A percentile compares a stretch with the other conserved stretches of the same genome.
phyloP scores from a whole-genome alignment of 2,329 filamentous ascomycete genomes.

The Cryphonectria nitschkei region DNA sequence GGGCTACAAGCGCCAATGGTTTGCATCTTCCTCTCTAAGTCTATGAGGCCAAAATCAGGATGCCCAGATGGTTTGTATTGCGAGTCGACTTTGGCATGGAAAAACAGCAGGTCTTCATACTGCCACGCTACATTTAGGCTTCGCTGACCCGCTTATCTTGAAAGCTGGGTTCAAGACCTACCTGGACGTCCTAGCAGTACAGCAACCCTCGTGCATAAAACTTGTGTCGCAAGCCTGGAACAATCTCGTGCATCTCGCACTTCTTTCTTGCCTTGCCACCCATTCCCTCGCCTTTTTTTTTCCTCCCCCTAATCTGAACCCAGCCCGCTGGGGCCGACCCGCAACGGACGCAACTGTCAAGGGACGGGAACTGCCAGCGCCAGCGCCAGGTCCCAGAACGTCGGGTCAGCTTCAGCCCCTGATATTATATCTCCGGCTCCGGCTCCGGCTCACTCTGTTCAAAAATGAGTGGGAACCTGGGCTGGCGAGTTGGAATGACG shows the following conservation, averaged over 20 bases:
- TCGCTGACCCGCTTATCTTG: too few species aligned
- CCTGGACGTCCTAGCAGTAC: too few species aligned
- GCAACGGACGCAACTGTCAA: background rate
- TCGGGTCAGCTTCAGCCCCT: background rate
- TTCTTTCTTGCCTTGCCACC: background rate
- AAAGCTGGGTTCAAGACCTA: too few species aligned
- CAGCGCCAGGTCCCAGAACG: conserved; percentile 1
- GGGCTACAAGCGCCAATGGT: too few species aligned
- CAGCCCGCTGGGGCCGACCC: background rate
- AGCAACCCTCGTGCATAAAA: too few species aligned
- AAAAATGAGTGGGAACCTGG: background rate
- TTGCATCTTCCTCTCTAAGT: background rate
- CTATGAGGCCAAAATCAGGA: too few species aligned
- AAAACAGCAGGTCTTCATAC: too few species aligned
- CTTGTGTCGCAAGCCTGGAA: too few species aligned
- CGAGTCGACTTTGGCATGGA: too few species aligned
- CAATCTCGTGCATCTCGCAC: background rate
- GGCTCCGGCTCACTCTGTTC: background rate
- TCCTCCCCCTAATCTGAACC: background rate
- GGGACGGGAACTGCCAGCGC: background rate
- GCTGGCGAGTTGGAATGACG: background rate
- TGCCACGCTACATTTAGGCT: too few species aligned
- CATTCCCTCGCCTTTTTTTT: background rate
- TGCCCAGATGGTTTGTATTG: too few species aligned
- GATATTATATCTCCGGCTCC: background rate